Base-by-base conservation (phyloP, 2,329 filamentous ascomycete genomes). In the Thelonectria discophora region DNA sequence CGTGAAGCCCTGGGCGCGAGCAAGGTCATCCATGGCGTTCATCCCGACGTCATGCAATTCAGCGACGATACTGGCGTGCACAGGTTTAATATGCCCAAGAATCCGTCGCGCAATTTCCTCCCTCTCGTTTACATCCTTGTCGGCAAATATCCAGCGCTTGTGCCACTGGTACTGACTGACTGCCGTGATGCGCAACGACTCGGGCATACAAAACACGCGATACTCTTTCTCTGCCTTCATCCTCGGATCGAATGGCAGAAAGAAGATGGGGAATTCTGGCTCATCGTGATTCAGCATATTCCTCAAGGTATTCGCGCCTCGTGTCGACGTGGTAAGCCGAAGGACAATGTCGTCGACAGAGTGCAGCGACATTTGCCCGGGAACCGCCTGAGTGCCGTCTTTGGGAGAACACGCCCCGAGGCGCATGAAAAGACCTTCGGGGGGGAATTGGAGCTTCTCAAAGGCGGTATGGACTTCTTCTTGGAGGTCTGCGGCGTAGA, bases 321-420 rank as follows among this genome's bases (percentile, higher is more conserved):
- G 69, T 47, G 62, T 60, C 0, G 79, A 82, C 1, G 78, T 80
- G 15, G 75, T 76, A 3, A 82, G 63, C 5, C 73, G 72, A 13
- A 76, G 60, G 13, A 81, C 67, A 18, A 80, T 69, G 8, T 80
- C 75, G 1, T 72, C 62, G 4, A 69, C 58, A 0, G 69, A 73
- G 52, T 70, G 69, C n/a, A 80, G 60, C 10, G 72, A 64, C 18
- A 64, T 50, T 40, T 64, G 59, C 1, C 73, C 73, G 1, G 8
- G 50, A 18, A 55, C 32, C 12, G 43, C 11, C 9, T 60, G 57
- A 7, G 45, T 37, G 15, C 57, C 50, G 17, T 60, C 57, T 11
- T 60, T 55, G 9, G 50, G 50, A 13, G 50, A 55, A 27, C 43
- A 55, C 5, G 57, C 57, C 24, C 43, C 50, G 7, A 55, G 30